Evolutionary conservation across 1,284 basidiomycete genomes (phyloP).

Genomic region (Tremellales sp.): DNA sequence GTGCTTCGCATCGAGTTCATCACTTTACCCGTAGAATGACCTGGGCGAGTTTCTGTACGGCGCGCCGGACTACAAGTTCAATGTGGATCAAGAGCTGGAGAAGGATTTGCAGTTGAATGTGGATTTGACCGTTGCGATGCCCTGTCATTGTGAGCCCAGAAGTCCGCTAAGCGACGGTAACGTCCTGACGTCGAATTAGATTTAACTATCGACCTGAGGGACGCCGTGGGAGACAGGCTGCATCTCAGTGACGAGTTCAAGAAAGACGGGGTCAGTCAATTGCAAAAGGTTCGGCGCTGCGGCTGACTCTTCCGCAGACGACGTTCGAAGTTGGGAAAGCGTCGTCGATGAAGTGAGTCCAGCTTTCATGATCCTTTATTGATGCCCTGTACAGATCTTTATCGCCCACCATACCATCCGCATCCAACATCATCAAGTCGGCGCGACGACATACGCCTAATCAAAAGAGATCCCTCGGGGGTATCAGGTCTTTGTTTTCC

Average conservation of each 20-base stretch:
- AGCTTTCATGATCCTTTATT: not conserved
- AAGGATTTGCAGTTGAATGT: conserved; percentile 78
- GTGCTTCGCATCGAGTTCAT: conserved; percentile 42
- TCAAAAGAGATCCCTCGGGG: conserved; percentile 34
- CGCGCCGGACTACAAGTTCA: conserved; percentile 81
- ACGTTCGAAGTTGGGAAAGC: conserved; percentile 81
- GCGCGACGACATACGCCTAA: conserved; percentile 39
- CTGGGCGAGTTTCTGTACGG: conserved; percentile 87
- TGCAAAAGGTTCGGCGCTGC: not conserved
- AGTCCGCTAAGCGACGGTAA: not conserved
- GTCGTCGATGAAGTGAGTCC: conserved; percentile 60
- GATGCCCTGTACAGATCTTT: conserved; percentile 10
- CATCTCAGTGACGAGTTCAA: conserved; percentile 78
- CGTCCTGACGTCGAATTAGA: conserved; percentile 50
- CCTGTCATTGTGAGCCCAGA: conserved; percentile 73
- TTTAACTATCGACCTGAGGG: conserved; percentile 82
- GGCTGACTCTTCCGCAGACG: conserved; percentile 53
- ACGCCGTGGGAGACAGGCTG: conserved; percentile 85
- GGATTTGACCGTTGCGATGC: conserved; percentile 87
- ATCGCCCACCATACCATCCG: conserved; percentile 24
- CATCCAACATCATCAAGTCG: conserved; percentile 40
- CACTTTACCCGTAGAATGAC: conserved; percentile 70
- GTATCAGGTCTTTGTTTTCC: conserved; percentile 38
- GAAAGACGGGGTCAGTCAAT: conserved; percentile 70
- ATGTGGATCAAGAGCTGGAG: conserved; percentile 63